Evolutionary conservation across 495 filamentous ascomycete genomes (phyloP), one percentile per base, ranked within the genome.

Genomic region (Annulohypoxylon moriforme): DNA sequence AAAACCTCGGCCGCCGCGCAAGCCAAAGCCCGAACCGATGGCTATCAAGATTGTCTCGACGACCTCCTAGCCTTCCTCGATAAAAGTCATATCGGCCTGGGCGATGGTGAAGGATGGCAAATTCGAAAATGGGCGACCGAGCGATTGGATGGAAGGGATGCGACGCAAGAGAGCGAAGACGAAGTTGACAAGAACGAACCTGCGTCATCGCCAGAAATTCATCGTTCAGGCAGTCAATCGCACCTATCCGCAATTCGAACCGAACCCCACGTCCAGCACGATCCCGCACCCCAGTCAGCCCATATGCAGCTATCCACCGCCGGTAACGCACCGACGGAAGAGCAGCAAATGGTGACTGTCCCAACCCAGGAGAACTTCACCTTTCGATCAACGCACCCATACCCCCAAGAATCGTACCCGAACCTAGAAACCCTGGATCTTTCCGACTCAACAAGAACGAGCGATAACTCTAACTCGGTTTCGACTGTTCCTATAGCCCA

Each of bases 21-120:
- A 71, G 83, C 89, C n/a, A 89, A 91, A 68, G 86, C 94, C 16
- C 88, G 90, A 22, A 81, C 86, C 9, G 88, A 92, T 40, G 96
- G 96, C 4, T 98, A 98, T 73, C 94, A 97, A 75, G 94, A 98
- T 67, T 96, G 94, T 25, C 84, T 99, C 50, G 94, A 98, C 60
- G 96, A 98, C 67, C 80, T 99, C 3, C 79, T 98, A 2, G 78
- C 85, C 13, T 97, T 97, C 72, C 84, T 98, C 27, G 93, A 98
- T 73, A 89, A 87, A 71, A 89, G 93, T 76, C 88, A 92, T 68
- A 85, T 96, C 38, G 93, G 92, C 13, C 72, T 94, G 16, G 85
- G 84, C 27, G 91, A 94, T 76, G 92, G 93, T 34, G 94, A 96
- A 76, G 93, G 91, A 3, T 93, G 89, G 89, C 85, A 82, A 68